Percentiles rank a stretch among this genome's conserved stretches.
phyloP scores from a whole-genome alignment of 768 basidiomycete species.

The Cyclocybe cylindracea region DNA sequence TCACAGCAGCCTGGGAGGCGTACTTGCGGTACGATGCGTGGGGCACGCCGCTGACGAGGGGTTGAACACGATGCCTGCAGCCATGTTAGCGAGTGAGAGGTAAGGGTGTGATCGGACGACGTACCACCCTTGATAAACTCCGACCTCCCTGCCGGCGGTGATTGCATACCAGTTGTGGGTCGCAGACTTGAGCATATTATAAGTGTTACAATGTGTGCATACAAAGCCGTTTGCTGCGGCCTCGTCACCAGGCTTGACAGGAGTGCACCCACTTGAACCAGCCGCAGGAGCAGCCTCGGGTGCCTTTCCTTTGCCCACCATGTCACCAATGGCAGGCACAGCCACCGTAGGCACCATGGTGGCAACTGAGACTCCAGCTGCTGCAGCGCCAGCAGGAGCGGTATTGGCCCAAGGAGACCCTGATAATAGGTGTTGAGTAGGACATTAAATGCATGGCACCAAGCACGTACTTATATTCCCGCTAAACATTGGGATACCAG shows the following conservation, averaged over 20 bases:
- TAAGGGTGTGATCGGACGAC: not conserved
- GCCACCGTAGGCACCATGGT: no score
- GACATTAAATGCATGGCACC: no score
- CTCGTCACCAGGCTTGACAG: not conserved
- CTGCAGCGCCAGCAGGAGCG: no score
- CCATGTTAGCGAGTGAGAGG: not conserved
- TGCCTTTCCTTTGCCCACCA: no score
- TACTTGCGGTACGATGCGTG: slow-evolving; percentile 6
- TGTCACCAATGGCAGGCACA: no score
- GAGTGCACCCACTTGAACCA: no score
- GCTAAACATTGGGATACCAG: no score
- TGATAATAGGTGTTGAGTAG: no score
- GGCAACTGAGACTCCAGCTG: no score
- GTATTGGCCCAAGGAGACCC: no score
- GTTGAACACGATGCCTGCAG: slow-evolving; percentile 3
- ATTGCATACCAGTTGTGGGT: slow-evolving; percentile 6
- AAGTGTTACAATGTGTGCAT: slow-evolving; percentile 3
- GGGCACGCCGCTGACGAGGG: slow-evolving; percentile 5
- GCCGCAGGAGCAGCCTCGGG: no score
- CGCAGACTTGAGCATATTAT: slow-evolving; percentile 2
- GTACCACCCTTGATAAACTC: slow-evolving; percentile 9
- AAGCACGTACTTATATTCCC: no score
- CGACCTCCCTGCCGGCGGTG: slow-evolving; percentile 5
- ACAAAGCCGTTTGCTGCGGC: slow-evolving; percentile 1
- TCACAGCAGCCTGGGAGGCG: slow-evolving; percentile 4